Conservation (phyloP, 768 basidiomycete genomes). For the Boletus coccyginus region DNA sequence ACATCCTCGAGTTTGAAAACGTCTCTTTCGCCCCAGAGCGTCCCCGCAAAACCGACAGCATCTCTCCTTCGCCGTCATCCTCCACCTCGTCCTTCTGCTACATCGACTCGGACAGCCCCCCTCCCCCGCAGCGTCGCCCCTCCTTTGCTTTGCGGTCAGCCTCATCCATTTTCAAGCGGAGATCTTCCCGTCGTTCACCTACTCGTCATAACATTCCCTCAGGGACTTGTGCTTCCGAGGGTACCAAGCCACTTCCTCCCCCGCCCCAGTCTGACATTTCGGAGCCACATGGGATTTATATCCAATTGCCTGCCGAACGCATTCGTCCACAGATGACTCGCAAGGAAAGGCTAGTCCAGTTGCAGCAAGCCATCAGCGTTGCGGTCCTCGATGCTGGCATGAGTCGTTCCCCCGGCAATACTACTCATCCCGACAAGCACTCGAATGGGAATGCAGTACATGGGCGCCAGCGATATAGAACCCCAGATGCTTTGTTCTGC, state of each 20-base stretch:
- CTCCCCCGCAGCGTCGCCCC: slow-evolving; percentile 8
- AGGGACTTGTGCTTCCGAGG: neutral
- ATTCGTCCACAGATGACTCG: slow-evolving; percentile 9
- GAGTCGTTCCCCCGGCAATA: slow-evolving; percentile 30
- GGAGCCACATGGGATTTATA: slow-evolving; percentile 22
- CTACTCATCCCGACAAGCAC: neutral
- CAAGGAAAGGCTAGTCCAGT: slow-evolving; percentile 23
- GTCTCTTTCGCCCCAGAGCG: slow-evolving; percentile 17
- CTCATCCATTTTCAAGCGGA: slow-evolving; percentile 27
- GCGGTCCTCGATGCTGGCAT: slow-evolving; percentile 42
- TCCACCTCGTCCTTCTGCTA: slow-evolving; percentile 27
- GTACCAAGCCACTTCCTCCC: slow-evolving; percentile 20
- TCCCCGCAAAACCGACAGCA: too few species aligned
- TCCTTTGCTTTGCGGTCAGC: slow-evolving; percentile 18
- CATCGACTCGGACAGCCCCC: slow-evolving; percentile 18
- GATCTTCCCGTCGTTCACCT: neutral
- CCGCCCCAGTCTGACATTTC: slow-evolving; percentile 6
- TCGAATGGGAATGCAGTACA: neutral
- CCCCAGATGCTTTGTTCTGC: slow-evolving; percentile 35
- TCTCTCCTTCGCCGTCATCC: slow-evolving; percentile 11
- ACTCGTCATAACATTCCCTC: neutral
- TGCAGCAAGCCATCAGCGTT: slow-evolving; percentile 36
- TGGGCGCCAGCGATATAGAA: slow-evolving; percentile 11
- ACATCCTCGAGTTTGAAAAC: slow-evolving; percentile 29
- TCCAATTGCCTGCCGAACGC: slow-evolving; percentile 17